Evolutionary conservation across 192 early-diverging fungal genomes (phyloP), one percentile per base, ranked within the genome.

Genomic region (Radiomyces spectabilis): DNA sequence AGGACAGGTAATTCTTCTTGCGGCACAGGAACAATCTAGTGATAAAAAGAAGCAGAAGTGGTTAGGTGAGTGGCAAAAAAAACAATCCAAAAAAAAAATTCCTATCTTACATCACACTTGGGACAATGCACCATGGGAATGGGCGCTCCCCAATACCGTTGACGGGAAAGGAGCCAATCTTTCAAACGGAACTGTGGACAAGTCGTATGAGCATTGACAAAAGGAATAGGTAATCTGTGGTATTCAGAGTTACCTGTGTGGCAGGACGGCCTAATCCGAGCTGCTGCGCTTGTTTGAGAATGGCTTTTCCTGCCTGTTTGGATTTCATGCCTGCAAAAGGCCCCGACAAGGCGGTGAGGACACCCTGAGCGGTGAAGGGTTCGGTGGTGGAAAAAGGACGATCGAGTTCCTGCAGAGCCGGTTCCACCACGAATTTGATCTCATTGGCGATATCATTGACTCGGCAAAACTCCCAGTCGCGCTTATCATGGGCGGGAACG

Each of bases 91-190:
- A 26, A 24, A 55, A 29, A 53, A 3, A 45, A 9, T 39, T 16
- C 9, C n/a, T 44, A 18, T 44, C 51, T 51, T 61, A 76, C 76
- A 8, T 92, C 85, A 56, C 94, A 97, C 8, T 51, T 59, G 0
- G 58, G 19, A 61, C 95, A 98, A 58, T 98, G 91, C 26, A 98
- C 79, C 21, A 98, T 84, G 2, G 95, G 95, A 15, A 98, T 92
- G 13, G 95, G 95, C 16, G 94, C 89, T 8, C 95, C 95, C 95
- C 95, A 98, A 54, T 89, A 90, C 22, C 95, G 78, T 68, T 98
- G 94, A 25, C 95, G 79, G 4, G 95, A 98, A 8, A 98, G 61
- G 1, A 97, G 76, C 95, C 95, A 98, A 69, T 98, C 95, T 22
- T 93, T 83, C 35, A 98, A 71, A 1, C 85, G 78, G 63, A 85